Conservation (phyloP, 345 rosid genomes). For the Rhizophora mangle region DNA sequence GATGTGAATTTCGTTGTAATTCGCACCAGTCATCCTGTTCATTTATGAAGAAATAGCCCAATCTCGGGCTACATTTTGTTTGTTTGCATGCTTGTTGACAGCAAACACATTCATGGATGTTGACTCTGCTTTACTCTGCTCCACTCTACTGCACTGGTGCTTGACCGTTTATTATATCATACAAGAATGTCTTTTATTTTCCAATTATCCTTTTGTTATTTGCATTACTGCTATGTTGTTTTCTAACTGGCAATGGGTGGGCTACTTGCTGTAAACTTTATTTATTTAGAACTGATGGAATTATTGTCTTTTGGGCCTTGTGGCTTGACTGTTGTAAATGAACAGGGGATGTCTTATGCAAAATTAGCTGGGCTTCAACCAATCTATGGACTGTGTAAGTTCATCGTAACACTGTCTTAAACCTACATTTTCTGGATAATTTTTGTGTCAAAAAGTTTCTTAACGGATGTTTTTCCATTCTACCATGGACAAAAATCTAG, state of each 20-base stretch:
- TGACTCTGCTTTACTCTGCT: too few species aligned
- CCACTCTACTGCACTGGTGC: too few species aligned
- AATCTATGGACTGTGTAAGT: slow-evolving; percentile 95
- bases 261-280: background rate
- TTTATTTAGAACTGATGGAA: background rate
- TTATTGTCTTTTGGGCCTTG: slow-evolving; percentile 2
- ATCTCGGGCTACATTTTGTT: background rate
- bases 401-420: background rate
- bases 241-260: background rate
- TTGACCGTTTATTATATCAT: too few species aligned
- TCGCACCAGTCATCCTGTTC: background rate
- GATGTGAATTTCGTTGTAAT: slow-evolving; percentile 1
- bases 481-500: background rate
- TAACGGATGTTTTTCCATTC: background rate
- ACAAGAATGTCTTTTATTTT: too few species aligned
- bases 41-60: background rate
- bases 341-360: slow-evolving; percentile 98
- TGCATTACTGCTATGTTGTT: background rate
- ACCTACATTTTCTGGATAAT: background rate
- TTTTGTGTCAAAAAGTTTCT: background rate
- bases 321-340: slow-evolving; percentile 34
- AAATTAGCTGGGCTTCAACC: slow-evolving; percentile 94
- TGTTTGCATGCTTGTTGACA: background rate
- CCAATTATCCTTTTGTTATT: background rate
- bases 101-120: background rate